Percentiles rank a stretch among this genome's conserved stretches.
Conservation (phyloP, 73 alveolate genomes). For the Paramecium octaurelia region DNA sequence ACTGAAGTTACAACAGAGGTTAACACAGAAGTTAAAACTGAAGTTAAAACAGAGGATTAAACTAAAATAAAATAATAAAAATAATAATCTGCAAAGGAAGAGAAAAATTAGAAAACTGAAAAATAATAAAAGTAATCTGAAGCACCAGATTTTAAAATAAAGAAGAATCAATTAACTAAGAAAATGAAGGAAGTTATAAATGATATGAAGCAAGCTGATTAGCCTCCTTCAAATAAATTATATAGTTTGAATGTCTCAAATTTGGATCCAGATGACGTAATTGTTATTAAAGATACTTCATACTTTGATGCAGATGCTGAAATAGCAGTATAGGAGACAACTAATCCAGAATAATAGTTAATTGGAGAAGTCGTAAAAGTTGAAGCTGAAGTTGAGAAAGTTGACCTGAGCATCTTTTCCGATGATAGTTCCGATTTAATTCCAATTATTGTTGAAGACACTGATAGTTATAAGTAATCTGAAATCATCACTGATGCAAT, state of each 20-base stretch:
- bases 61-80: background rate
- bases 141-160: background rate
- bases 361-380: background rate
- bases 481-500: background rate
- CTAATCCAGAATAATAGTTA: background rate
- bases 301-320: background rate
- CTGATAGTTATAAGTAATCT: background rate
- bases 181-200: background rate
- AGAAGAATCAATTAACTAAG: background rate
- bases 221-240: background rate
- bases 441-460: background rate
- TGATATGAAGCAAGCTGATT: background rate
- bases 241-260: background rate
- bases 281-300: background rate
- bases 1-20: background rate
- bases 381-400: slow-evolving; percentile 1
- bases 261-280: background rate
- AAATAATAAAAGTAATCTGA: background rate
- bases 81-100: background rate
- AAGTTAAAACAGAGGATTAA: background rate
- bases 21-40: background rate
- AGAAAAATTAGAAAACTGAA: background rate
- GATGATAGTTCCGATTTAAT: background rate
- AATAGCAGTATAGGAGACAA: background rate
- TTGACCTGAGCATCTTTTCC: background rate